Evolutionary conservation across 306 rosid species (phyloP).

Genomic region (Neltuma alba): DNA sequence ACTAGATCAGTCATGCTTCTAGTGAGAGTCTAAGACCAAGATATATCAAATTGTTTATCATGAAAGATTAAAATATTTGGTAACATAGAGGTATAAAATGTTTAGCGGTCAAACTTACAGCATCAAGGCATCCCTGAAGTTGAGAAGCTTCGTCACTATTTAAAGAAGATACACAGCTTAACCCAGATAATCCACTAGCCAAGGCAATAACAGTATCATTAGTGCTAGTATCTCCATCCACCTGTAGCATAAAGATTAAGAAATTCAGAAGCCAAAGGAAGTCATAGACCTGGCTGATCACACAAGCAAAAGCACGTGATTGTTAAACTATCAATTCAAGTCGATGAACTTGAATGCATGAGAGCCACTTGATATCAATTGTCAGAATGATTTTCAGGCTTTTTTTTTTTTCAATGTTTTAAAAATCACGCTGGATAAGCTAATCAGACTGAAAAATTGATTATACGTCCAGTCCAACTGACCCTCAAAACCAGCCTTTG

Average conservation of each 20-base stretch:
- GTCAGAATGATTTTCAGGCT: background rate
- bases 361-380: background rate
- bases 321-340: background rate
- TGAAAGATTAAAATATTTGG: slow-evolving; percentile 15
- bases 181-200: slow-evolving; percentile 88
- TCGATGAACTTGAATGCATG: background rate
- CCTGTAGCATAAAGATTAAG: slow-evolving; percentile 51
- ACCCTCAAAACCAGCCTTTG: background rate
- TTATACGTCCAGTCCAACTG: background rate
- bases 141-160: slow-evolving; percentile 64
- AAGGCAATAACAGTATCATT: slow-evolving; percentile 93
- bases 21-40: background rate
- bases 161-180: slow-evolving; percentile 60
- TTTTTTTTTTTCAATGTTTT: background rate
- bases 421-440: background rate
- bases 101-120: slow-evolving; percentile 48
- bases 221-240: slow-evolving; percentile 97
- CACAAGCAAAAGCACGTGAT: background rate
- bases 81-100: slow-evolving; percentile 14
- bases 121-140: slow-evolving; percentile 89
- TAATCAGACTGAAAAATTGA: background rate
- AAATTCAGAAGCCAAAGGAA: slow-evolving; percentile 18
- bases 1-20: slow-evolving; percentile 22
- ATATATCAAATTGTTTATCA: slow-evolving; percentile 2
- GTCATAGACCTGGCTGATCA: slow-evolving; percentile 15